These are phyloP conservation scores for Myrica gale DNA, from an alignment of 306 rosid genomes.

Conservation along the genomic window DNA sequence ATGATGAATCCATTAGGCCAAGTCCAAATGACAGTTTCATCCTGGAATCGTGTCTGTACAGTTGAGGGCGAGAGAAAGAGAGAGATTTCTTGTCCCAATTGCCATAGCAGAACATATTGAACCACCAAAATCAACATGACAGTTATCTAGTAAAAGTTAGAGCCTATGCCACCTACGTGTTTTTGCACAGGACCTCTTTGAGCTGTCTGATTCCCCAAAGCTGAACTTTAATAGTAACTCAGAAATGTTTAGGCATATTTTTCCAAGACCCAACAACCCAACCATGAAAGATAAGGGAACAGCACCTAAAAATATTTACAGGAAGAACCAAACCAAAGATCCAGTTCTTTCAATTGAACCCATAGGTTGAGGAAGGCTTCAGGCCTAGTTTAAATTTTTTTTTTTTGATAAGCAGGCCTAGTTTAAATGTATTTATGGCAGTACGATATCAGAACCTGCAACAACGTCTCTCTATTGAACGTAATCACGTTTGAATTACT, in stretches of 20 bases:
- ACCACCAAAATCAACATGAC: neutral
- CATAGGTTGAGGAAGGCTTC: neutral
- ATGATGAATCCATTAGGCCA: neutral
- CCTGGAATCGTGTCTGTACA: neutral
- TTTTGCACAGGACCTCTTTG: no score
- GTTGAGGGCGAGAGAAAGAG: neutral
- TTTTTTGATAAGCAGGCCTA: no score
- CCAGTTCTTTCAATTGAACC: neutral
- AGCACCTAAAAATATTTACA: neutral
- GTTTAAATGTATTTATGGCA: neutral
- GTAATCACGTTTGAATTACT: neutral
- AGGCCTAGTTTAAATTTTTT: neutral
- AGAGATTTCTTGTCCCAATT: neutral
- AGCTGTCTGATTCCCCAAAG: neutral
- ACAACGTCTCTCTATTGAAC: neutral
- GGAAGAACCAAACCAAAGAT: neutral
- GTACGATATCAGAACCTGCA: neutral
- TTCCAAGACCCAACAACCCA: neutral
- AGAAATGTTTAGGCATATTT: neutral
- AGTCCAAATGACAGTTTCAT: neutral
- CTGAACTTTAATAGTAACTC: no score
- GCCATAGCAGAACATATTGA: neutral
- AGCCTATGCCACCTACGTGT: neutral
- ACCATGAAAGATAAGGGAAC: neutral
- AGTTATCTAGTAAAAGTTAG: neutral